phyloP scores from a whole-genome alignment of 2,329 filamentous ascomycete genomes.

The Alternaria ventricosa region DNA sequence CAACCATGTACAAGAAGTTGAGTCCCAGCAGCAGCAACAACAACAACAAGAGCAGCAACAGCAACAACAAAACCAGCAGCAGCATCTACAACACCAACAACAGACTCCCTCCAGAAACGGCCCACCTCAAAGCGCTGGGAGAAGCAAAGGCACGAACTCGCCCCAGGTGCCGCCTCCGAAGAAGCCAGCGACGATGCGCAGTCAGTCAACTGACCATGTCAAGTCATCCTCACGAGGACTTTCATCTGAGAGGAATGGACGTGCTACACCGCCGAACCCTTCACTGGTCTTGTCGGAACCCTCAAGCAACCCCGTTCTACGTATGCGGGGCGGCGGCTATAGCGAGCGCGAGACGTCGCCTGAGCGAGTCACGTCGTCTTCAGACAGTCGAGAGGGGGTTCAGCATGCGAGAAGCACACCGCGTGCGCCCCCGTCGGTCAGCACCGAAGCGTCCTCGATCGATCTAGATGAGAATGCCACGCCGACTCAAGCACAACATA shows the following conservation, averaged over 20 bases:
- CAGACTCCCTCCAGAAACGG: conserved; percentile 35
- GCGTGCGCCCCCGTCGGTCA: conserved; percentile 35
- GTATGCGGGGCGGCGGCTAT: conserved; percentile 24
- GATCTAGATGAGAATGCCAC: conserved; percentile 43
- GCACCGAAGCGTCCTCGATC: conserved; percentile 25
- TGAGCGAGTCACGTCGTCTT: conserved; percentile 38
- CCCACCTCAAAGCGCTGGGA: conserved; percentile 28
- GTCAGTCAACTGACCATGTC: conserved; percentile 39
- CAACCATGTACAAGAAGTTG: conserved; percentile 28
- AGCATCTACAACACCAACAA: conserved; percentile 14
- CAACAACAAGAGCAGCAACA: not conserved
- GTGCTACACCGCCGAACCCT: conserved; percentile 39
- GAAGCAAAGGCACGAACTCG: conserved; percentile 37
- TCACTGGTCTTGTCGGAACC: conserved; percentile 31
- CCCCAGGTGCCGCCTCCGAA: conserved; percentile 31
- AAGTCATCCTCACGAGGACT: conserved; percentile 37
- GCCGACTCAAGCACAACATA: conserved; percentile 44
- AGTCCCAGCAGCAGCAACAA: conserved; percentile 12
- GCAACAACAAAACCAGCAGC: conserved; percentile 3
- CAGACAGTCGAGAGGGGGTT: conserved; percentile 39
- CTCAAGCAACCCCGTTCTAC: conserved; percentile 23
- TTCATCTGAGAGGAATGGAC: conserved; percentile 43
- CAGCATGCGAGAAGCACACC: conserved; percentile 25
- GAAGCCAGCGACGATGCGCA: conserved; percentile 37
- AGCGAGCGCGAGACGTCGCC: conserved; percentile 36